phyloP scores from a whole-genome alignment of 179 eudicot species.

The Silene coronaria region DNA sequence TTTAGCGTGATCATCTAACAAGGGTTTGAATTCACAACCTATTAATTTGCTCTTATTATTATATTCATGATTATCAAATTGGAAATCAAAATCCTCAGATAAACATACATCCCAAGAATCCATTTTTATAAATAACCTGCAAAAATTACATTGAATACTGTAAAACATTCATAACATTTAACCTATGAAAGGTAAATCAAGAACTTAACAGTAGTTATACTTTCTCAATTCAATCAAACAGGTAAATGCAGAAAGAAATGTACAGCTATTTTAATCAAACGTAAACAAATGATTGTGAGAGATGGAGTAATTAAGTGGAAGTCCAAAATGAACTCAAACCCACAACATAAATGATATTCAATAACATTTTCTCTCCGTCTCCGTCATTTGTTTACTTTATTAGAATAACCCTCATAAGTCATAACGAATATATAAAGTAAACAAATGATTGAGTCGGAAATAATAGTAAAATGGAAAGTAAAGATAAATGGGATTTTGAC shows the following conservation, averaged over 20 bases:
- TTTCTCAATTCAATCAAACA: neutral
- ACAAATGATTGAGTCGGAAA: neutral
- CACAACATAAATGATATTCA: neutral
- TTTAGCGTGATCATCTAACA: constrained; percentile 23
- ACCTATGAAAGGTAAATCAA: neutral
- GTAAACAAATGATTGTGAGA: neutral
- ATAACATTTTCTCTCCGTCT: neutral
- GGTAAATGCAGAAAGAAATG: neutral
- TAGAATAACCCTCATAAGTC: no score
- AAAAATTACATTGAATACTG: constrained; percentile 6
- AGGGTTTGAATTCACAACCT: constrained; percentile 32
- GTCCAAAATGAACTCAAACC: neutral
- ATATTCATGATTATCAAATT: constrained; percentile 21
- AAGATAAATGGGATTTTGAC: constrained; percentile 3
- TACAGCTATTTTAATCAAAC: no score
- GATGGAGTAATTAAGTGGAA: neutral
- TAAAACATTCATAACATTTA: neutral
- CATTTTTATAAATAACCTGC: constrained; percentile 27
- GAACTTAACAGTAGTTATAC: neutral
- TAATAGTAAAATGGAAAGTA: neutral
- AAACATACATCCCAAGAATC: constrained; percentile 33
- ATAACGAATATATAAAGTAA: no score
- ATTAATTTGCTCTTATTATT: constrained; percentile 18
- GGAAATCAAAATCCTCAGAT: constrained; percentile 32
- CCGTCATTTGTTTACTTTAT: no score